Conservation (phyloP, 257 asterid species). For the Orobanche coerulescens region DNA sequence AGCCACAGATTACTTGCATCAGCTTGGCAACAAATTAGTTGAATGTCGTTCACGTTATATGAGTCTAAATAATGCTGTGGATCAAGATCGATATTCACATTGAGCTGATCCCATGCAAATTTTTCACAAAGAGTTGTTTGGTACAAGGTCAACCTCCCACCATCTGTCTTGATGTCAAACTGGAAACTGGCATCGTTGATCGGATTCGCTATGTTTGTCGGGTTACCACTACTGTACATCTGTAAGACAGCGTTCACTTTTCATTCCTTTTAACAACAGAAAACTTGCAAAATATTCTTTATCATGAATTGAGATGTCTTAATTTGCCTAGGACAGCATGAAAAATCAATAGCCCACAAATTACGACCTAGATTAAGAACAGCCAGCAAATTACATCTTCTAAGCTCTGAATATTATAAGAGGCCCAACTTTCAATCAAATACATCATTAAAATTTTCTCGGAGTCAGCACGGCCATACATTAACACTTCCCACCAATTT, state of each 20-base stretch:
- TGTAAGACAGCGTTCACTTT: constrained; percentile 28
- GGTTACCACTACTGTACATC: constrained; percentile 99
- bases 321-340: neutral
- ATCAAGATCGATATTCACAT: constrained; percentile 48
- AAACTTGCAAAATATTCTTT: neutral
- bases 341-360: neutral
- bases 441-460: too few relatives aligned
- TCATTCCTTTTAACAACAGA: neutral
- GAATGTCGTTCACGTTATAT: constrained; percentile 72
- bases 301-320: neutral
- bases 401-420: neutral
- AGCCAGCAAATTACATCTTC: neutral
- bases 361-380: neutral
- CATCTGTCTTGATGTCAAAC: constrained; percentile 68
- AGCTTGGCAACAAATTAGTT: constrained; percentile 89
- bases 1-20: constrained; percentile 86
- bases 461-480: too few relatives aligned
- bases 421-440: too few relatives aligned
- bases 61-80: constrained; percentile 57
- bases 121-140: constrained; percentile 86
- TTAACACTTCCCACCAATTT: too few relatives aligned
- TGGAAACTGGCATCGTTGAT: constrained; percentile 88
- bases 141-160: constrained; percentile 80
- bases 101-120: constrained; percentile 53
- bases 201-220: constrained; percentile 95